Percentiles rank a stretch among this genome's conserved stretches.
These are phyloP conservation scores for Biscogniauxia mediterranea DNA, from an alignment of 2,329 filamentous ascomycete genomes.

Conservation along the genomic window DNA sequence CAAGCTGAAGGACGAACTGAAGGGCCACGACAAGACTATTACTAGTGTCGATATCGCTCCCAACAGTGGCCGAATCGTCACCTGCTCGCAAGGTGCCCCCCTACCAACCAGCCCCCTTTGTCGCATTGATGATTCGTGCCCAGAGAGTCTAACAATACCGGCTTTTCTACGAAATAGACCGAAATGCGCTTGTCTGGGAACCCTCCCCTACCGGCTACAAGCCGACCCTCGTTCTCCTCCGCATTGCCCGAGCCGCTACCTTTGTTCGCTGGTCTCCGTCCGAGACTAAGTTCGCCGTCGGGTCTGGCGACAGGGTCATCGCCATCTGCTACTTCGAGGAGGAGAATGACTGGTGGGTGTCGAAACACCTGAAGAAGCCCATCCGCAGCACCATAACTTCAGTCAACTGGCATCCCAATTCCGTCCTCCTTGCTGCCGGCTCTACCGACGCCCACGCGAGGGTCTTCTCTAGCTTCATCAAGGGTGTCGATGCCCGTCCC, in stretches of 20 bases:
- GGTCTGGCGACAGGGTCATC: constrained; percentile 91
- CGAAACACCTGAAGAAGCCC: constrained; percentile 98
- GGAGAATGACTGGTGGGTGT: constrained; percentile 99
- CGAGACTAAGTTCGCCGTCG: constrained; percentile 96
- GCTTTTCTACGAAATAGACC: constrained; percentile 57
- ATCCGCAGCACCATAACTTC: constrained; percentile 96
- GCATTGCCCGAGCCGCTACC: constrained; percentile 94
- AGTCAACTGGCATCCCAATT: constrained; percentile 96
- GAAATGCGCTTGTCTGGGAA: constrained; percentile 98
- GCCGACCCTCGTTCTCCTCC: constrained; percentile 91
- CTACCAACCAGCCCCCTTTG: constrained; percentile 18
- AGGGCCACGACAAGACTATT: constrained; percentile 95
- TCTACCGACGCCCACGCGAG: constrained; percentile 96
- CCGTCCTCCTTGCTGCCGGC: constrained; percentile 87
- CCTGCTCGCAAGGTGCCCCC: constrained; percentile 83
- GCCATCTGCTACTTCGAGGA: constrained; percentile 98
- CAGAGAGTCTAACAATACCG: neutral
- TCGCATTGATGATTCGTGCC: neutral
- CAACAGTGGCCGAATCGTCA: constrained; percentile 87
- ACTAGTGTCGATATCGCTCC: constrained; percentile 96
- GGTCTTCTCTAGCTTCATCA: constrained; percentile 94
- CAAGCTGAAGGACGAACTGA: constrained; percentile 85
- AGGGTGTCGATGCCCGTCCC: constrained; percentile 84
- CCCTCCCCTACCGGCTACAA: constrained; percentile 91
- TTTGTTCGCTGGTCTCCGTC: constrained; percentile 97